Evolutionary conservation across 257 asterid genomes (phyloP).

Genomic region (Rauvolfia tetraphylla): DNA sequence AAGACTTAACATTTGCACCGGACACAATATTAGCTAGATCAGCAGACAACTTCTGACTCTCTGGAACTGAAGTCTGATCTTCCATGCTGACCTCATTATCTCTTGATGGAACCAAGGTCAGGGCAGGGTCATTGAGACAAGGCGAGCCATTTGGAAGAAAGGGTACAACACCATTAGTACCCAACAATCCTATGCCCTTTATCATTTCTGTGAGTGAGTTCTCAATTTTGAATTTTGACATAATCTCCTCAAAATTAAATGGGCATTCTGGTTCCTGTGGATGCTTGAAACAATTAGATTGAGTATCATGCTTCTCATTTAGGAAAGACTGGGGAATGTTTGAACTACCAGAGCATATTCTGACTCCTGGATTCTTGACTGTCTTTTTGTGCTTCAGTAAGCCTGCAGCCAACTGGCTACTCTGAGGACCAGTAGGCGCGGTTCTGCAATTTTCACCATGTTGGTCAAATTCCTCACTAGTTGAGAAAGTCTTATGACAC

Average conservation of each 20-base stretch:
- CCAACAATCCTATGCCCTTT: conserved; percentile 62
- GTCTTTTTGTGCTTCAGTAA: conserved; percentile 40
- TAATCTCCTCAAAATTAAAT: conserved; percentile 68
- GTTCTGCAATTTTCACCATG: conserved; percentile 59
- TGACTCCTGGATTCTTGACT: conserved; percentile 33
- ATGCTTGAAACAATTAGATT: conserved; percentile 29
- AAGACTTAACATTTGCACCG: conserved; percentile 20
- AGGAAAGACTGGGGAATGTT: conserved; percentile 31
- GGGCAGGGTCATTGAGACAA: conserved; percentile 45
- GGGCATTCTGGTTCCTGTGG: conserved; percentile 46
- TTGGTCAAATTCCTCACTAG: conserved; percentile 42
- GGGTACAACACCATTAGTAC: conserved; percentile 54
- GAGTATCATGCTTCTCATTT: conserved; percentile 39
- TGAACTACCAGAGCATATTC: conserved; percentile 26
- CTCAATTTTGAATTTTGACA: conserved; percentile 56
- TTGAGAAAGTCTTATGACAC: conserved; percentile 68
- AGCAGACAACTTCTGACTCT: conserved; percentile 26
- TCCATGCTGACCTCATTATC: conserved; percentile 29
- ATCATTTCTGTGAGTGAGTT: conserved; percentile 64
- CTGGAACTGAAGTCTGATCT: conserved; percentile 26
- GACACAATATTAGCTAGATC: conserved; percentile 26
- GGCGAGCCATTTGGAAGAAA: conserved; percentile 39
- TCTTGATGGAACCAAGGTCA: conserved; percentile 31
- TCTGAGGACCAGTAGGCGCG: conserved; percentile 31
- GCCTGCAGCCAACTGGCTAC: conserved; percentile 40